phyloP scores from a whole-genome alignment of 352 stramenopile genomes.

The Globisporangium orthogonon region DNA sequence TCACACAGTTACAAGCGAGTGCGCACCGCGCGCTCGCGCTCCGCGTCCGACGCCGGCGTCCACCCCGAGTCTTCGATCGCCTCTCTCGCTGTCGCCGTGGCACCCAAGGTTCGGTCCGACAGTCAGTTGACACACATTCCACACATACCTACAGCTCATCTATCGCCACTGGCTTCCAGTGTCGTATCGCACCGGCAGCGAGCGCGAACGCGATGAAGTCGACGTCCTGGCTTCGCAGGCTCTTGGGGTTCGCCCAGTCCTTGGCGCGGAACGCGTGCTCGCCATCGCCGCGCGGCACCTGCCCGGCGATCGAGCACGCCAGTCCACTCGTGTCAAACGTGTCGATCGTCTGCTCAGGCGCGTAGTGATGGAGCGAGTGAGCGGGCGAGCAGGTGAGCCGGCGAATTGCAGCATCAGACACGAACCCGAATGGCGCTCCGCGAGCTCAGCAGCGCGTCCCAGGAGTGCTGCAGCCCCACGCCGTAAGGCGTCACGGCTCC shows the following conservation, averaged over 20 bases:
- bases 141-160: background rate
- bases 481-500: conserved; percentile 90
- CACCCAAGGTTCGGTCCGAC: background rate
- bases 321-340: conserved; percentile 50
- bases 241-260: conserved; percentile 68
- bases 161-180: background rate
- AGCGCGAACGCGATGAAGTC: conserved; percentile 85
- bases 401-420: background rate
- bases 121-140: too few relatives aligned
- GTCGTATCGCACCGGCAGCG: conserved; percentile 47
- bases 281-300: conserved; percentile 56
- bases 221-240: conserved; percentile 63
- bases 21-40: conserved; percentile 55
- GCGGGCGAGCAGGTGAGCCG: background rate
- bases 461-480: conserved; percentile 74
- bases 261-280: conserved; percentile 50
- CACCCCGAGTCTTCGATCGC: conserved; percentile 75
- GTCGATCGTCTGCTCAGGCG: conserved; percentile 32
- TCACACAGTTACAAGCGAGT: background rate
- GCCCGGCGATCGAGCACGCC: conserved; percentile 60
- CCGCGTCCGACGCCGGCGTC: conserved; percentile 50
- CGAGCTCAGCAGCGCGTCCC: conserved; percentile 75
- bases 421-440: conserved; percentile 68
- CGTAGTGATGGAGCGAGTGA: background rate
- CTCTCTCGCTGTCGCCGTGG: conserved; percentile 47